Base-by-base conservation (phyloP, 805 yeast species). In the Suhomyces sp. region DNA sequence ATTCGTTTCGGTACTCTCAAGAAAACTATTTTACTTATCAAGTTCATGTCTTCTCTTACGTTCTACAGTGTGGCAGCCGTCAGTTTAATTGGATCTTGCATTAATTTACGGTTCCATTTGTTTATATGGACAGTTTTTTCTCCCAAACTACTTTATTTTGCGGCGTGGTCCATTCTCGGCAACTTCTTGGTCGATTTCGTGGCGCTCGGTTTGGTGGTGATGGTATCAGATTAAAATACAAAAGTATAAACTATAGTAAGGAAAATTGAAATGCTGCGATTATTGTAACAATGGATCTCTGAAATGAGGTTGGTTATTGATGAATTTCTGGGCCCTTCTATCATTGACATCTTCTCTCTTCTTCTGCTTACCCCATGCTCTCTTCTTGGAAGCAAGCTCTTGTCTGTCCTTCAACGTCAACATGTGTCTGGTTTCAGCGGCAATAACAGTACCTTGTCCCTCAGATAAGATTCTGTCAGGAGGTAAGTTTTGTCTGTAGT, bases 51-150 rank as follows among this genome's bases (percentile, higher is more conserved):
- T 21, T 66, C 71, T 19, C 66, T 83, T 31, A 61, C 78, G 1
- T 87, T 85, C 60, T 87, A 87, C 64, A 71, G 86, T 1, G 56
- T 85, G 1, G 73, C 84, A 8, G 86, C 88, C 1, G 59, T 81
- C 2, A 79, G 80, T 43, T 77, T 90, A 47, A 64, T 88, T 43
- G 70, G 73, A 0, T 86, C 97, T 12, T 94, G 98, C 65, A 77
- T 79, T 47, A 74, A 80, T 19, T 76, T 92, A 58, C 77, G 96
- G 58, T 87, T 85, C 62, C 99, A 94, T 66, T 74, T 94, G 51
- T 94, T 94, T 65, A 87, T 94, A 8, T 94, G 99, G 99, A 92
- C 98, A 1, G 99, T 94, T 6, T 94, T 94, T 71, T 88, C 96
- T 48, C 99, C 99, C 1, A 93, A 92, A 62, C 66, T 94, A 4